phyloP scores from a whole-genome alignment of 1,139 yeast genomes.

The Hanseniaspora gamundiae region DNA sequence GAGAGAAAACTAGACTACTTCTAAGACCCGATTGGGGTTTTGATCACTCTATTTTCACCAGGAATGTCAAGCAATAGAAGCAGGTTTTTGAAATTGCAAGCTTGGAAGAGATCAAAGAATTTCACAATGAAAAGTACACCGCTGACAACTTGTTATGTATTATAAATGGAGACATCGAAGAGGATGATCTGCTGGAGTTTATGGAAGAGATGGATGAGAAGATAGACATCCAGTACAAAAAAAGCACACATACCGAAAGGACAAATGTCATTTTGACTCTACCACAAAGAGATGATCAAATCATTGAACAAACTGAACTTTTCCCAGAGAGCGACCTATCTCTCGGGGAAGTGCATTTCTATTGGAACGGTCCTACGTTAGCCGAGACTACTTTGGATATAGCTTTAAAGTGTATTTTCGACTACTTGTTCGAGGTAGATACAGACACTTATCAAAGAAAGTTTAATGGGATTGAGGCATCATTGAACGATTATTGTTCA shows the following conservation, averaged over 20 bases:
- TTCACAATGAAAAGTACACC: conserved; percentile 53
- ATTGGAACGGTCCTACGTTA: conserved; percentile 67
- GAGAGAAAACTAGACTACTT: conserved; percentile 42
- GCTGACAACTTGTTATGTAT: conserved; percentile 69
- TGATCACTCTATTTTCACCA: too few species aligned
- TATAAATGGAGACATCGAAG: conserved; percentile 61
- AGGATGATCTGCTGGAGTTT: conserved; percentile 42
- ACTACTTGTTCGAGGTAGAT: conserved; percentile 56
- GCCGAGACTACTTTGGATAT: conserved; percentile 37
- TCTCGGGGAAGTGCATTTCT: conserved; percentile 53
- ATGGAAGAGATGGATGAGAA: conserved; percentile 48
- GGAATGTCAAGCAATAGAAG: conserved; percentile 38
- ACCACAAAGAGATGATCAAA: too few species aligned
- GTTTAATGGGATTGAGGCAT: conserved; percentile 62
- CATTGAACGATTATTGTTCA: conserved; percentile 54
- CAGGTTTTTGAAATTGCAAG: conserved; percentile 75
- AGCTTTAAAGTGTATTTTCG: conserved; percentile 54
- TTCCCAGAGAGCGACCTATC: conserved; percentile 79
- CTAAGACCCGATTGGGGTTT: conserved; percentile 38
- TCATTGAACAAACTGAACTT: conserved; percentile 47
- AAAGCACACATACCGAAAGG: too few species aligned
- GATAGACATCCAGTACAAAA: conserved; percentile 28
- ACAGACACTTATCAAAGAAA: conserved; percentile 48
- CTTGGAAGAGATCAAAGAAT: conserved; percentile 52
- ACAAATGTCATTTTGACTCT: too few species aligned